Conservation (phyloP, 495 filamentous ascomycete species). For the Aspergillus asperescens region DNA sequence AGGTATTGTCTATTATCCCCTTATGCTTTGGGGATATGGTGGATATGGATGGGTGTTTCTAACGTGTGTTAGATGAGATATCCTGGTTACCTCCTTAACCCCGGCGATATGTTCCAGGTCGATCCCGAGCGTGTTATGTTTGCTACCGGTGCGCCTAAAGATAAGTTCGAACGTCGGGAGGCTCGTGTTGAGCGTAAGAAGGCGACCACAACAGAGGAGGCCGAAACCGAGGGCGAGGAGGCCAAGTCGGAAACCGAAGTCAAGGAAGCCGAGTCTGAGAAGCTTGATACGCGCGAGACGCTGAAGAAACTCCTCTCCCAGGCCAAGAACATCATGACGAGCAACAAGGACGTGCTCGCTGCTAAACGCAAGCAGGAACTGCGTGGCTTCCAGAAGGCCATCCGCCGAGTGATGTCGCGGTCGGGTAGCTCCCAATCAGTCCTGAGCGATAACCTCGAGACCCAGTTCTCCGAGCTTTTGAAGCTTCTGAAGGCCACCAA, state of each 20-base stretch:
- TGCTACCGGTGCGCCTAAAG: slow-evolving; percentile 74
- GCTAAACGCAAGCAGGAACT: slow-evolving; percentile 59
- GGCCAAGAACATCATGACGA: slow-evolving; percentile 50
- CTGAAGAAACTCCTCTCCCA: slow-evolving; percentile 48
- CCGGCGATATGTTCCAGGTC: slow-evolving; percentile 96
- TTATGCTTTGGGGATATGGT: no score
- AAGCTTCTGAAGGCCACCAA: slow-evolving; percentile 39
- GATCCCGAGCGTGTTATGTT: slow-evolving; percentile 79
- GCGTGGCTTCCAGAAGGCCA: slow-evolving; percentile 51
- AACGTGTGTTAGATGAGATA: slow-evolving; percentile 65
- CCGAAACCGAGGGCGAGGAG: slow-evolving; percentile 18
- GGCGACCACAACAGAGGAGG: slow-evolving; percentile 22
- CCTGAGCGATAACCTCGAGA: slow-evolving; percentile 46
- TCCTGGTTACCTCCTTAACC: slow-evolving; percentile 92
- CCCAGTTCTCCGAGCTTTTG: slow-evolving; percentile 46
- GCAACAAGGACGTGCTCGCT: slow-evolving; percentile 43
- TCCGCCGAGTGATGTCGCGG: slow-evolving; percentile 50
- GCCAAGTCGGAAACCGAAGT: slow-evolving; percentile 23
- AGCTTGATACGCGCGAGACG: slow-evolving; percentile 37
- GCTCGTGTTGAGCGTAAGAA: slow-evolving; percentile 28
- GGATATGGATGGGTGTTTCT: background rate
- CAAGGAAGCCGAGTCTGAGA: slow-evolving; percentile 21
- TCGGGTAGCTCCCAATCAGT: slow-evolving; percentile 35
- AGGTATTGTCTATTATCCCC: slow-evolving; percentile 50
- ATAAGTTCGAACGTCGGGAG: slow-evolving; percentile 42